A percentile compares a stretch with the other conserved stretches of the same genome.
Evolutionary conservation across 1,284 basidiomycete genomes (phyloP).

Genomic region (Earliella scabrosa): DNA sequence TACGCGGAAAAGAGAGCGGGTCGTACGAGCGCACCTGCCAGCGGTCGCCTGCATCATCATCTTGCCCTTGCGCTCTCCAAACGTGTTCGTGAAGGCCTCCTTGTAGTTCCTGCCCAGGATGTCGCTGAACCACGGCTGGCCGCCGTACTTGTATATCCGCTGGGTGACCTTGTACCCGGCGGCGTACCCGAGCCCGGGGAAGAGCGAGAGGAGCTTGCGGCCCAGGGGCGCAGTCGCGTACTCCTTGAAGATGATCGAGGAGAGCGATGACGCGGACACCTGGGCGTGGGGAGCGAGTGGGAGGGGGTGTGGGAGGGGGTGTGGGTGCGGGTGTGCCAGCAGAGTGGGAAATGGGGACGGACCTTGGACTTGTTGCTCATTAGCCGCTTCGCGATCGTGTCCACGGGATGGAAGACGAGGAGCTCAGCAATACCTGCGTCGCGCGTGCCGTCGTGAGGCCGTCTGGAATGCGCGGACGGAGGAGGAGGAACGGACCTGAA

Average conservation of each 20-base stretch:
- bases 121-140: constrained; percentile 98
- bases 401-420: constrained; percentile 89
- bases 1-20: neutral
- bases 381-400: constrained; percentile 95
- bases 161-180: constrained; percentile 97
- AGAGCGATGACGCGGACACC: constrained; percentile 68
- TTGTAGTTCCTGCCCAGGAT: constrained; percentile 82
- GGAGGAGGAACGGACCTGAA: constrained; percentile 60
- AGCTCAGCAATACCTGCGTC: constrained; percentile 89
- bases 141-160: constrained; percentile 97
- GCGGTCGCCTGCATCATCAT: constrained; percentile 96
- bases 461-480: neutral
- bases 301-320: neutral
- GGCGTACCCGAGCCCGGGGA: constrained; percentile 98
- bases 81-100: constrained; percentile 76
- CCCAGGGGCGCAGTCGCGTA: constrained; percentile 72
- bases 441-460: neutral
- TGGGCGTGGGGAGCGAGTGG: constrained; percentile 32
- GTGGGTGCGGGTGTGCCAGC: constrained; percentile 3
- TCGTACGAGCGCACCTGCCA: constrained; percentile 70
- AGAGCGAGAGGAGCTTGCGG: constrained; percentile 88
- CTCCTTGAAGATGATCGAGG: constrained; percentile 87
- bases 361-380: constrained; percentile 96
- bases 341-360: constrained; percentile 4
- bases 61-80: constrained; percentile 97